A percentile compares a stretch with the other conserved stretches of the same genome.
Evolutionary conservation across 345 rosid species (phyloP).

Genomic region (Eucalyptus regnans): DNA sequence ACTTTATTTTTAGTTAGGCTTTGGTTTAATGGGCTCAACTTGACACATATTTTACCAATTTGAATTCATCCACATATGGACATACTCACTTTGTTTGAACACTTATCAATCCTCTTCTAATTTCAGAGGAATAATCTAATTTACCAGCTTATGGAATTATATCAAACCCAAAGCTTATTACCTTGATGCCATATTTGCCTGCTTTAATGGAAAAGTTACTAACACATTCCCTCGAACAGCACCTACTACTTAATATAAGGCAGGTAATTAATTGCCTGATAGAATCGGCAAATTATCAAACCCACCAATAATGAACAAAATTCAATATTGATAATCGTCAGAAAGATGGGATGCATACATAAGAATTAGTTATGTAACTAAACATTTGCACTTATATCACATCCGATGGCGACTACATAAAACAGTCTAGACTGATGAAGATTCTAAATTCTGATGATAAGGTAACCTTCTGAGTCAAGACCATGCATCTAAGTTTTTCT

Average conservation of each 20-base stretch:
- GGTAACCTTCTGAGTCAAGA: not conserved
- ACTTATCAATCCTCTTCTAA: not conserved
- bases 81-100: not conserved
- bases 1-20: not conserved
- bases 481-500: not conserved
- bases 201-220: not conserved
- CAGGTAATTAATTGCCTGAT: not conserved
- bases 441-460: not conserved
- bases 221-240: fast-evolving
- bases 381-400: not conserved
- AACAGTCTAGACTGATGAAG: not conserved
- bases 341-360: not conserved
- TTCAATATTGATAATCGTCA: not conserved
- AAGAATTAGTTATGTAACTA: not conserved
- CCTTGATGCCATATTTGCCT: not conserved
- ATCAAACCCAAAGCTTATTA: not conserved
- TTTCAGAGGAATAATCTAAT: not conserved
- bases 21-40: not conserved
- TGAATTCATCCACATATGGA: not conserved
- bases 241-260: not conserved
- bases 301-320: not conserved
- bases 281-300: not conserved
- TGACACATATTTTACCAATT: not conserved
- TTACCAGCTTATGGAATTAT: not conserved
- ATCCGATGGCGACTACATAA: not conserved